A percentile compares a stretch with the other conserved stretches of the same genome.
phyloP scores from a whole-genome alignment of 352 stramenopile species.

The Blastocystis sp. region DNA sequence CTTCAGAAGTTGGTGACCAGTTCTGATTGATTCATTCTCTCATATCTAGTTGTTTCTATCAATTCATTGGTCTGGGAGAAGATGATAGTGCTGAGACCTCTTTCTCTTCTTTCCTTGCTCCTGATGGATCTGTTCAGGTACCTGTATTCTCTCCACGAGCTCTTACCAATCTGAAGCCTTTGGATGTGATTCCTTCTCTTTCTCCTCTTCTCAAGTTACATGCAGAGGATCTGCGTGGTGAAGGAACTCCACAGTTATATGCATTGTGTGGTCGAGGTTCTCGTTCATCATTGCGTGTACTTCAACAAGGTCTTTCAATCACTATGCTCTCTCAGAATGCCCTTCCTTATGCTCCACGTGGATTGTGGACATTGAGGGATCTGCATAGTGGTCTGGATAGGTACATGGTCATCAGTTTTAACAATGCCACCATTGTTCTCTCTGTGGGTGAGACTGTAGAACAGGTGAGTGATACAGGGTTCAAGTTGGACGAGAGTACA shows the following conservation, averaged over 20 bases:
- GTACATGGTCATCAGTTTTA: slow-evolving; percentile 99
- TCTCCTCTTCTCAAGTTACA: slow-evolving; percentile 86
- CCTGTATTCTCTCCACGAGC: slow-evolving; percentile 65
- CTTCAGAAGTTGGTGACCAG: slow-evolving; percentile 93
- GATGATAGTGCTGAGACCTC: slow-evolving; percentile 30
- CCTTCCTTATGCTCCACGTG: slow-evolving; percentile 85
- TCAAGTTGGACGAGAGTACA: slow-evolving; percentile 85
- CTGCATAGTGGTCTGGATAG: slow-evolving; percentile 31
- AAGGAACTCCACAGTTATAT: slow-evolving; percentile 92
- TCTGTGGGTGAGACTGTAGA: slow-evolving; percentile 90
- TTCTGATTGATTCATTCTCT: slow-evolving; percentile 72
- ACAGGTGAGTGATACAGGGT: slow-evolving; percentile 87
- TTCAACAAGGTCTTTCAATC: slow-evolving; percentile 88
- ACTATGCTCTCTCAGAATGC: slow-evolving; percentile 89
- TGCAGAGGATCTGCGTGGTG: slow-evolving; percentile 78
- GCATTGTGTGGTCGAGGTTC: slow-evolving; percentile 84
- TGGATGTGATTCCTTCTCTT: slow-evolving; percentile 77
- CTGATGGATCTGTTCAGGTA: slow-evolving; percentile 41
- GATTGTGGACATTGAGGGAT: slow-evolving; percentile 81
- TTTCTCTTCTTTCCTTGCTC: neutral
- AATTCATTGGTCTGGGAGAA: slow-evolving; percentile 41
- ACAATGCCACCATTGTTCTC: slow-evolving; percentile 93
- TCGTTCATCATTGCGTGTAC: slow-evolving; percentile 82
- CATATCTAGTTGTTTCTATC: slow-evolving; percentile 47
- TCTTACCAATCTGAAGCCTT: slow-evolving; percentile 71